Evolutionary conservation across 345 rosid genomes (phyloP), one percentile per base, ranked within the genome.

Genomic region (Alliaria petiolata): DNA sequence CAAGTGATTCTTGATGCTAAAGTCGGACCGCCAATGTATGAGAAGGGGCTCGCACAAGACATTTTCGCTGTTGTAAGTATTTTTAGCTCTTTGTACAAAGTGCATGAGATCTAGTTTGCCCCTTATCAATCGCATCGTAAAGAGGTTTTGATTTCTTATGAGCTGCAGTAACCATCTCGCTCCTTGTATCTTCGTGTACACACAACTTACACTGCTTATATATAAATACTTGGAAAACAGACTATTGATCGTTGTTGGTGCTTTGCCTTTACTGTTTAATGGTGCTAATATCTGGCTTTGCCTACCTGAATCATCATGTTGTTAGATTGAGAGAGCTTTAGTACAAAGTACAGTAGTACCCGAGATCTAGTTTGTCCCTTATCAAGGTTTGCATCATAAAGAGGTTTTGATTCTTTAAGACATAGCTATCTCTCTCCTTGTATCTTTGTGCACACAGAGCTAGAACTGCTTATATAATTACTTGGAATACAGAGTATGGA

Each of bases 1-100:
- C 80, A 45, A 81, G 93, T 91, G 76, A 82, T 95, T 75, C 81
- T 95, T 39, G 99, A 95, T 74, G 95, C 86, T n/a, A 95, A 95
- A 81, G 89, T 91, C 14, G 95, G 99, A 46, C 97, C 97, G 30
- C 99, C 93, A 40, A 79, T 76, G 62, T 83, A 81, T 81, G 99
- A 91, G 76, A 88, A 84, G 71, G 95, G 93, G 20, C 90, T 95
- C 26, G 90, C 96, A 6, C 77, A 83, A 66, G 96, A 95, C 75
- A 84, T 95, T 59, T 87, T 95, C 36, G 84, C 96, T 51, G 78
- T 76, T 74, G 98, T 91, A 79, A 86, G 97, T 81, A 66, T 50
- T 12, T 11, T 15, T 33, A 42, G 55, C 31, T 58, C 54, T 59
- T 31, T 36, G 11, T 54, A 62, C 16, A n/a, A n/a, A n/a, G 10